Evolutionary conservation across 352 stramenopile genomes (phyloP), one percentile per base, ranked within the genome.

Genomic region (Pythium guiyangense): DNA sequence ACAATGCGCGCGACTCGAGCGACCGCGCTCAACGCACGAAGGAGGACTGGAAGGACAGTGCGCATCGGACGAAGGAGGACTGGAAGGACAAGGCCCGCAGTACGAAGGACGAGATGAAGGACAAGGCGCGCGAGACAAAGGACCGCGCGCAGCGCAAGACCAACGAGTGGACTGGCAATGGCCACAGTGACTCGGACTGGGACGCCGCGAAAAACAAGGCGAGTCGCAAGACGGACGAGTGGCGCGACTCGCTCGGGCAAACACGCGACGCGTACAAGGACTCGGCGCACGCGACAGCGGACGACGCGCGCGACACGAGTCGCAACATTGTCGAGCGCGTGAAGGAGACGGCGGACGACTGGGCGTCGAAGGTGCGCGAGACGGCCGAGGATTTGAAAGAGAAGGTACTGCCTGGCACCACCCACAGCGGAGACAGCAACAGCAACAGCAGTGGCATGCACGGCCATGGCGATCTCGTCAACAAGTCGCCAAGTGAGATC

Each of bases 71-170:
- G 6, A n/a, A n/a, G n/a, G n/a, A n/a, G n/a, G n/a, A n/a, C n/a
- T n/a, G n/a, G n/a, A n/a, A n/a, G n/a, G n/a, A n/a, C n/a, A n/a
- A n/a, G n/a, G n/a, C n/a, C n/a, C n/a, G n/a, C n/a, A n/a, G n/a
- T n/a, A n/a, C n/a, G n/a, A 37, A 9, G 46, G 71, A 81, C 5
- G 60, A 84, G 15, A 48, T 75, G 51, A 69, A 69, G 40, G 53
- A 65, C 25, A 62, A 55, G n/a, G 49, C 69, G 9, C 67, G 75
- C 46, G 67, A 74, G 1, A 56, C 77, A 46, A 72, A 69, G 45
- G 57, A 66, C 20, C 58, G 51, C 17, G 52, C 59, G 9, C 29
- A 35, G 31, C 31, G 31, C 31, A 37, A 37, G 31, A 12, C 31
- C 4, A 11, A 37, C 4, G 31, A 37, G 31, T 37, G 31, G 31